Conservation (phyloP, 768 basidiomycete species). For the Rubroboletus pulcherrimus region DNA sequence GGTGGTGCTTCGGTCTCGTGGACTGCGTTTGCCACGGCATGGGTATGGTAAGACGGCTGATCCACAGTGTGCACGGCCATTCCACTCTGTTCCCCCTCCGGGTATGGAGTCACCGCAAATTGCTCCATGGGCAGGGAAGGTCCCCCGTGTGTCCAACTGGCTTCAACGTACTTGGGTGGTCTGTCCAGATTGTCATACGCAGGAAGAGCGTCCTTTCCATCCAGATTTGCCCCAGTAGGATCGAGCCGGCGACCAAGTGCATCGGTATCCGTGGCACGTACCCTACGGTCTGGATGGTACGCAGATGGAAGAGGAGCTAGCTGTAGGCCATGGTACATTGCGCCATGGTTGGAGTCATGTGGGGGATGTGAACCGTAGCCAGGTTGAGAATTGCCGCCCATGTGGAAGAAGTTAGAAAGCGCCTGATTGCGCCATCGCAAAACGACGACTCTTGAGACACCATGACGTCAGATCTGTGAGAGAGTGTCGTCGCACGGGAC, state of each 20-base stretch:
- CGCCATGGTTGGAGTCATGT: background rate
- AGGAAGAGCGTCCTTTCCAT: conserved; percentile 45
- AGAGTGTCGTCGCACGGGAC: background rate
- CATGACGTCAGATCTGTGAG: background rate
- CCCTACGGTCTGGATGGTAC: conserved; percentile 20
- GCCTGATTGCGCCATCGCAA: conserved; percentile 22
- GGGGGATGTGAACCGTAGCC: conserved; percentile 3
- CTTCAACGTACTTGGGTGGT: conserved; percentile 44
- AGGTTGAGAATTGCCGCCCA: background rate
- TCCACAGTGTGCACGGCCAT: background rate
- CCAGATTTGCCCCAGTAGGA: conserved; percentile 30
- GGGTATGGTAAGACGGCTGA: background rate
- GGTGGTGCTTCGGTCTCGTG: background rate
- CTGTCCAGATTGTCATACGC: conserved; percentile 44
- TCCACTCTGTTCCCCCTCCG: conserved; percentile 2
- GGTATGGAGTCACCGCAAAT: background rate
- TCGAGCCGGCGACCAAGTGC: conserved; percentile 37
- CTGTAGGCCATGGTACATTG: conserved; percentile 14
- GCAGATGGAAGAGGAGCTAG: conserved; percentile 22
- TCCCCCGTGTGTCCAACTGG: conserved; percentile 3
- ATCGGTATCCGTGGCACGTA: conserved; percentile 38
- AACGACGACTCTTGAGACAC: conserved; percentile 15
- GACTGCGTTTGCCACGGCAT: background rate
- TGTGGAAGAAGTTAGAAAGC: conserved; percentile 20
- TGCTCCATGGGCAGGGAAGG: background rate